A percentile compares a stretch with the other conserved stretches of the same genome.
These are phyloP conservation scores for Murraya koenigii DNA, from an alignment of 345 rosid genomes.

Conservation along the genomic window DNA sequence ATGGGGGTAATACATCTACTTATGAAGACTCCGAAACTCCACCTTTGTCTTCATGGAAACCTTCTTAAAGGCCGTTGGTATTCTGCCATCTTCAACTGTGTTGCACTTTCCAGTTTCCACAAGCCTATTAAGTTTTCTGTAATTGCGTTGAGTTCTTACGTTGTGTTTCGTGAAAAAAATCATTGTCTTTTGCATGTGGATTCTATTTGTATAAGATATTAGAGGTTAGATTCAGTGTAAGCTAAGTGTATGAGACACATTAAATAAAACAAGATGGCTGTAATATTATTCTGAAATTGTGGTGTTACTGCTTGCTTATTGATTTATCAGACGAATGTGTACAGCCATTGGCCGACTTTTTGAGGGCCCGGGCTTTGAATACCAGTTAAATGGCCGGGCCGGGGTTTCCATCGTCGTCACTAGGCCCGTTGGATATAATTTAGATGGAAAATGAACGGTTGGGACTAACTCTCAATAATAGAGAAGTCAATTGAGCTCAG, in stretches of 20 bases:
- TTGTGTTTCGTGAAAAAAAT: not conserved
- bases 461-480: no score
- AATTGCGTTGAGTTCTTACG: not conserved
- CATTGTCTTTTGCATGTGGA: not conserved
- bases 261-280: not conserved
- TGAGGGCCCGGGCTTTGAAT: no score
- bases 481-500: no score
- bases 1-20: not conserved
- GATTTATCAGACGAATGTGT: not conserved
- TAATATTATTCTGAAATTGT: not conserved
- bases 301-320: not conserved
- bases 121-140: not conserved
- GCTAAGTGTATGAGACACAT: not conserved
- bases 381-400: no score
- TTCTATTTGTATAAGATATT: no score
- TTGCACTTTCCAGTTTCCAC: not conserved
- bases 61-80: not conserved
- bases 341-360: no score
- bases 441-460: no score
- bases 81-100: not conserved
- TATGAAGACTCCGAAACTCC: slow-evolving; percentile 45
- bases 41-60: slow-evolving; percentile 55
- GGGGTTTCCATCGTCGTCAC: no score
- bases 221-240: not conserved
- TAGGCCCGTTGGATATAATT: no score